phyloP scores from a whole-genome alignment of 148 eudicot genomes.

The Spergularia marina region DNA sequence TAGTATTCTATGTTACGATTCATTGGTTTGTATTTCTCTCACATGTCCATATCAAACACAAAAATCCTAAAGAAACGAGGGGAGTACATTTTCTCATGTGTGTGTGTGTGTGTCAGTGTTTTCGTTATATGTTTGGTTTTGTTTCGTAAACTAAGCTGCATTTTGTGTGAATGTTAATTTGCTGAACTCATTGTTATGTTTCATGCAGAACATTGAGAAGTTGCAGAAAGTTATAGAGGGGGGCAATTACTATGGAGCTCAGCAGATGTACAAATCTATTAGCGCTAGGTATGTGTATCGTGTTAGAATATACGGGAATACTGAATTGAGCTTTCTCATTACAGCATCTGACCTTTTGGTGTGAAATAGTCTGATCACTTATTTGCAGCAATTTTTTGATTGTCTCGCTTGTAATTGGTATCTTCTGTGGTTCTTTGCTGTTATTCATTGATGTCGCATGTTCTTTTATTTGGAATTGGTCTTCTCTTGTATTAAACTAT shows the following conservation, averaged over 20 bases:
- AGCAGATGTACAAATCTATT: slow-evolving; percentile 91
- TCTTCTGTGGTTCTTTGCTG: not conserved
- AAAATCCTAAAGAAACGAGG: too few species aligned
- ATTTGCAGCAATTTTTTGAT: not conserved
- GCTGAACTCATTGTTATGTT: not conserved
- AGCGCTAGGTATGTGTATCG: slow-evolving; percentile 57
- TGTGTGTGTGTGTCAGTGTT: not conserved
- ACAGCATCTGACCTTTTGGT: not conserved
- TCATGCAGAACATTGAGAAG: slow-evolving; percentile 66
- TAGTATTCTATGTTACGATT: too few species aligned
- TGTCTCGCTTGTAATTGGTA: not conserved
- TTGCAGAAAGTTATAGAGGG: slow-evolving; percentile 56
- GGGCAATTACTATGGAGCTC: slow-evolving; percentile 86
- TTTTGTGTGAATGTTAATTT: not conserved
- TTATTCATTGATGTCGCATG: too few species aligned
- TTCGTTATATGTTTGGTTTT: not conserved
- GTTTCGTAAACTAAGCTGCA: not conserved
- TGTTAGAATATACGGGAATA: not conserved
- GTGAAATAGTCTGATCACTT: not conserved
- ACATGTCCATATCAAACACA: too few species aligned
- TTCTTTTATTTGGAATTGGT: not conserved
- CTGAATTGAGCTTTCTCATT: not conserved
- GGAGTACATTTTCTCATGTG: too few species aligned
- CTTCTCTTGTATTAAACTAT: not conserved
- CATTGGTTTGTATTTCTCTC: too few species aligned